Base-by-base conservation (phyloP, 192 early-diverging fungal species). In the Dispira simplex region DNA sequence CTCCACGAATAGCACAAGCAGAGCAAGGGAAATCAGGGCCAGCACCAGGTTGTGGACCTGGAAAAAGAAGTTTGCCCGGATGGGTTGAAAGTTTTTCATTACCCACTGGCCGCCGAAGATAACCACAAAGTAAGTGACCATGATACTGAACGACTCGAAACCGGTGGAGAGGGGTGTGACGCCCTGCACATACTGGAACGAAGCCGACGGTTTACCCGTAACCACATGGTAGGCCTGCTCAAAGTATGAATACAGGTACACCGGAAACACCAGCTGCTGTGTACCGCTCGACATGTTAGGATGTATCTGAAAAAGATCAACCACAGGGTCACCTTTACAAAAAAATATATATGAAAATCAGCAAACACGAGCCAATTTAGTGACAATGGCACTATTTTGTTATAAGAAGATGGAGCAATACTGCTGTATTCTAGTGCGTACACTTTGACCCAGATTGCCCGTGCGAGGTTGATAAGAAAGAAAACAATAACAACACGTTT, bases 21-120 rank as follows among this genome's bases (percentile, higher is more conserved):
- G 77, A 3, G 74, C 73, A 25, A 77, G 74, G 44, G 91, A 93
- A 18, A 77, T 70, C 8, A 83, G 65, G 2, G 88, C 86, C 67
- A 93, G 77, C 16, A 85, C 64, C 44, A 88, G 77, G 70, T 93
- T 93, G 73, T 93, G 91, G 63, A 89, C 28, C 72, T 90, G 85
- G 63, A 91, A 89, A 28, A 83, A 66, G 56, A 75, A 56, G 58
- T 85, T 79, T 47, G 88, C 78, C 75, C 84, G 83, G 71, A 88
- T 79, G 21, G 83, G 78, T 62, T 83, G 79, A 60, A 74, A 68
- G 66, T 76, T 75, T 67, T 67, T 75, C 88, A 91, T 88, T 64
- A 88, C 60, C 67, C 70, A 71, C 60, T 84, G 85, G 46, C 83
- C 85, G 56, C 89, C 88, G 73, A 90, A 88, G 78, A 91, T 85